A percentile compares a stretch with the other conserved stretches of the same genome.
These are phyloP conservation scores for Debaryomyces castellii DNA, from an alignment of 805 yeast species.

Conservation along the genomic window DNA sequence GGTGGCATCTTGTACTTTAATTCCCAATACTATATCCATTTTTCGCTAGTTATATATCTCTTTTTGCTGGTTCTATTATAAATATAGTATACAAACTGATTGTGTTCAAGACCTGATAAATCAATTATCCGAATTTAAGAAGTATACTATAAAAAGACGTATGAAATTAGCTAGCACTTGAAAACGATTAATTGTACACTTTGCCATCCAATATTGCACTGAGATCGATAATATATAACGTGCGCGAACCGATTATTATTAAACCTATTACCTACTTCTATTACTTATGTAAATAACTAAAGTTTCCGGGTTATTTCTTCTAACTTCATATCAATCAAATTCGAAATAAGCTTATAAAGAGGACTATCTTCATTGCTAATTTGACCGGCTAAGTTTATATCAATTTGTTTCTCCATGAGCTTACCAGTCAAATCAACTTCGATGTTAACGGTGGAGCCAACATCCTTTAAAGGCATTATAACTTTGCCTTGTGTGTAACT, in stretches of 20 bases:
- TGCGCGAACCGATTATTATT: neutral
- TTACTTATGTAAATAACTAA: neutral
- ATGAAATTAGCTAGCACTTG: neutral
- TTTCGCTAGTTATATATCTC: neutral
- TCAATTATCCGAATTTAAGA: neutral
- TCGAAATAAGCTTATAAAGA: conserved; percentile 46
- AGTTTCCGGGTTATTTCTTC: conserved; percentile 7
- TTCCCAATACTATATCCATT: conserved; percentile 92
- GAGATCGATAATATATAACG: neutral
- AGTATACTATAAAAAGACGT: neutral
- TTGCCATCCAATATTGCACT: conserved; percentile 2
- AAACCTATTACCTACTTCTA: neutral
- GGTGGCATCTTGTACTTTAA: conserved; percentile 76
- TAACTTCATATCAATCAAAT: conserved; percentile 32
- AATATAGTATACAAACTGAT: neutral
- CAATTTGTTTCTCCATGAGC: conserved; percentile 83
- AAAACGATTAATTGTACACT: neutral
- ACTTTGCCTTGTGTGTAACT: conserved; percentile 87
- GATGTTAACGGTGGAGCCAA: conserved; percentile 73
- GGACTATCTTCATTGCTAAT: conserved; percentile 48
- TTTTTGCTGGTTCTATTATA: neutral
- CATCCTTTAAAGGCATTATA: conserved; percentile 60
- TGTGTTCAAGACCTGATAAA: neutral
- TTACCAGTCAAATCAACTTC: conserved; percentile 97
- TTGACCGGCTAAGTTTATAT: conserved; percentile 53